phyloP scores from a whole-genome alignment of 371 early-diverging fungal species.

The Actinomucor elegans region DNA sequence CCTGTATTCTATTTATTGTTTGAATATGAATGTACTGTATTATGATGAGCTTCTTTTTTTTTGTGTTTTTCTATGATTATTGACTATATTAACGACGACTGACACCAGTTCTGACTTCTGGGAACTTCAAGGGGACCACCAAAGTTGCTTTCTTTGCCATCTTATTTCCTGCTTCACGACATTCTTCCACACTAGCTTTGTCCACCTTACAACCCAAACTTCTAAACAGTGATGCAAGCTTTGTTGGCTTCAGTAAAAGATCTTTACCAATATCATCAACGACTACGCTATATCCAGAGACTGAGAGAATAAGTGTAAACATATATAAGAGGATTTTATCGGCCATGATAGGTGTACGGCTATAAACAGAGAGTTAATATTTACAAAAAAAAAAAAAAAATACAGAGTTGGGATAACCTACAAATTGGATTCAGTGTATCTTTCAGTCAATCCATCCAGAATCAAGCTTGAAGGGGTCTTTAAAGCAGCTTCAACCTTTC shows the following conservation, averaged over 20 bases:
- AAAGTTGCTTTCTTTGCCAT: conserved; percentile 37
- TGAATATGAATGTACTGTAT: no score
- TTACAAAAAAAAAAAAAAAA: neutral
- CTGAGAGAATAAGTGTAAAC: conserved; percentile 65
- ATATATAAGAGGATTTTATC: conserved; percentile 82
- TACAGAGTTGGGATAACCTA: conserved; percentile 13
- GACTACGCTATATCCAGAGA: conserved; percentile 70
- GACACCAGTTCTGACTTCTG: conserved; percentile 30
- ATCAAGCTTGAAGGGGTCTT: conserved; percentile 61
- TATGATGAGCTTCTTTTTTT: no score
- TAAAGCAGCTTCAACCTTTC: conserved; percentile 48
- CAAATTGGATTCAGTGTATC: conserved; percentile 66
- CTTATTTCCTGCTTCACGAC: conserved; percentile 13
- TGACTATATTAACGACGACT: conserved; percentile 18
- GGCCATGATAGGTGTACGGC: conserved; percentile 66
- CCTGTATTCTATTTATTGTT: no score
- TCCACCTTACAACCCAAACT: conserved; percentile 65
- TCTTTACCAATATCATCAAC: conserved; percentile 64
- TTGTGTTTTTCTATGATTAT: no score
- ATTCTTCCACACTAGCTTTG: conserved; percentile 33
- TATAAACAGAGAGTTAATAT: conserved; percentile 6
- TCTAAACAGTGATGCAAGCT: conserved; percentile 27
- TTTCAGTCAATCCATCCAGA: conserved; percentile 61
- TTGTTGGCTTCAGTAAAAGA: conserved; percentile 56
- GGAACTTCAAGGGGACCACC: conserved; percentile 42